These are phyloP conservation scores for Coniochaeta pulveracea DNA, from an alignment of 2,329 filamentous ascomycete genomes.

Conservation along the genomic window DNA sequence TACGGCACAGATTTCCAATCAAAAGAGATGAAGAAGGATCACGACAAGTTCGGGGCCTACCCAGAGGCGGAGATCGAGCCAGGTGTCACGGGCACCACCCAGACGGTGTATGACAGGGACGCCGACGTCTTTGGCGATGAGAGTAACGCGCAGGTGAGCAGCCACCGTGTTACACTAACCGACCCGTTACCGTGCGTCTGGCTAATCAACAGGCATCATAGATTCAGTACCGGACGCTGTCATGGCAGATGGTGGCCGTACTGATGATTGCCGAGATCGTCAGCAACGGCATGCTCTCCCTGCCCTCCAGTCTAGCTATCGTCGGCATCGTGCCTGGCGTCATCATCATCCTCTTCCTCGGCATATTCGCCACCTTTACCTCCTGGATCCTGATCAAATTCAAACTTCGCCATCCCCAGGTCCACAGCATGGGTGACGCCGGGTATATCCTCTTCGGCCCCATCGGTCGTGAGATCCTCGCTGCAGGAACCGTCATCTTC, in stretches of 20 bases:
- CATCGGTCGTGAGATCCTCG: slow-evolving; percentile 35
- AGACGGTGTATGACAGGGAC: slow-evolving; percentile 1
- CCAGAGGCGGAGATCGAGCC: slow-evolving; percentile 2
- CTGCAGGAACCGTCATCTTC: slow-evolving; percentile 37
- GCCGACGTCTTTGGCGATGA: slow-evolving; percentile 6
- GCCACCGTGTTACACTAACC: not conserved
- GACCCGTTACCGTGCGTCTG: too few species aligned
- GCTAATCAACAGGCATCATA: slow-evolving; percentile 5
- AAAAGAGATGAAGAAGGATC: too few species aligned
- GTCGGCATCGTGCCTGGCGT: slow-evolving; percentile 40
- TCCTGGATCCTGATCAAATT: slow-evolving; percentile 37
- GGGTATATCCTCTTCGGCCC: slow-evolving; percentile 41
- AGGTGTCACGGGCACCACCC: not conserved
- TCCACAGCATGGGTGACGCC: slow-evolving; percentile 46
- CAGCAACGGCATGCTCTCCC: slow-evolving; percentile 39
- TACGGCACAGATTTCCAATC: too few species aligned
- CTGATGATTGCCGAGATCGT: slow-evolving; percentile 47
- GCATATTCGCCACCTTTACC: slow-evolving; percentile 38
- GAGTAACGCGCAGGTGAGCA: slow-evolving; percentile 5
- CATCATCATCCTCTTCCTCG: slow-evolving; percentile 37
- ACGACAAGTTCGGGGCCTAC: too few species aligned
- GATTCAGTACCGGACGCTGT: slow-evolving; percentile 42
- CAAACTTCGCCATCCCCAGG: slow-evolving; percentile 39
- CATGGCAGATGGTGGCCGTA: slow-evolving; percentile 37
- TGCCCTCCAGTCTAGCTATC: slow-evolving; percentile 37